Evolutionary conservation across 352 stramenopile genomes (phyloP).

Genomic region (Plasmopara halstedii): DNA sequence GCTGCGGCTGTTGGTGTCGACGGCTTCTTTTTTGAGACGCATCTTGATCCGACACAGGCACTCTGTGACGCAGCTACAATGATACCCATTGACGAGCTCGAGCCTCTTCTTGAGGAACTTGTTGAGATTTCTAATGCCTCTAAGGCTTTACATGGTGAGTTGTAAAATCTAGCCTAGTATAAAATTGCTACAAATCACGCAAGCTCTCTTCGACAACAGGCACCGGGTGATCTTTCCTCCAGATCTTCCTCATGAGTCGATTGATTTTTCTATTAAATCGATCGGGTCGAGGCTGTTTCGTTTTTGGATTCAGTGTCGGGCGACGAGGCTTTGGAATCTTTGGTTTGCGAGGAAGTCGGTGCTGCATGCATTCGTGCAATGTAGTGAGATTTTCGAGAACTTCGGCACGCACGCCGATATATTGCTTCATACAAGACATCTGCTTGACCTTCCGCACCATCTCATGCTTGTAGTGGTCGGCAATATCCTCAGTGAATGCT

Average conservation of each 20-base stretch:
- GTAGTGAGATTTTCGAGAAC: slow-evolving; percentile 44
- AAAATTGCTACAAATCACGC: slow-evolving; percentile 33
- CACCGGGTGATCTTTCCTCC: slow-evolving; percentile 54
- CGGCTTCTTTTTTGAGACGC: slow-evolving; percentile 87
- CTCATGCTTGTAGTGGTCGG: slow-evolving; percentile 42
- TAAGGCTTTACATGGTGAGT: slow-evolving; percentile 22
- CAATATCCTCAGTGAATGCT: slow-evolving; percentile 41
- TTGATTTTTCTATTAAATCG: slow-evolving; percentile 81
- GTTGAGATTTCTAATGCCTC: slow-evolving; percentile 59
- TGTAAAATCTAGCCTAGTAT: slow-evolving; percentile 4
- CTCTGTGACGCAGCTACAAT: slow-evolving; percentile 70
- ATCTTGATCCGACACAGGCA: slow-evolving; percentile 52
- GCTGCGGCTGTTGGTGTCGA: slow-evolving; percentile 80
- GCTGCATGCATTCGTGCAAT: slow-evolving; percentile 16
- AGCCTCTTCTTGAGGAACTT: slow-evolving; percentile 62
- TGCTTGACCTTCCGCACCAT: slow-evolving; percentile 53
- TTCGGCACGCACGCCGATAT: slow-evolving; percentile 37
- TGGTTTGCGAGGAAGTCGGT: slow-evolving; percentile 42
- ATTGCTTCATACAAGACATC: slow-evolving; percentile 40
- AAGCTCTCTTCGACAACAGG: slow-evolving; percentile 73
- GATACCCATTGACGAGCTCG: slow-evolving; percentile 59
- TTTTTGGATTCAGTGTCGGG: slow-evolving; percentile 30
- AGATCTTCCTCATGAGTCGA: slow-evolving; percentile 64
- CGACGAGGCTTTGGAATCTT: slow-evolving; percentile 58
- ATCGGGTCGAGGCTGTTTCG: slow-evolving; percentile 42